Base-by-base conservation (phyloP, 2,329 filamentous ascomycete species). In the Colletotrichum incanum region DNA sequence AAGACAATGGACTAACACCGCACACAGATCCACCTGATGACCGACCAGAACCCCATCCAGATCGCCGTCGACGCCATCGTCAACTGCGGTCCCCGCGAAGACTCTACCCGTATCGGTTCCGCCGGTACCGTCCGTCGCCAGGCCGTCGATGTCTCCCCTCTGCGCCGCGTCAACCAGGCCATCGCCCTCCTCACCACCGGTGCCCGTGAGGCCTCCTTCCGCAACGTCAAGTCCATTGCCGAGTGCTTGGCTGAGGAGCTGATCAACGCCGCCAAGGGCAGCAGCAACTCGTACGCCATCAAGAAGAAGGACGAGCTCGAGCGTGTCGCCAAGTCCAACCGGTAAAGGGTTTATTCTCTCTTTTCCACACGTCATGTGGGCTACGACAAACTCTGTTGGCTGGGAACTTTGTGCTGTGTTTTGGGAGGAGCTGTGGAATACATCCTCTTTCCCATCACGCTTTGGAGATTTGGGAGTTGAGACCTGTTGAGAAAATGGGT, bases 251-350 rank as follows among this genome's bases (percentile, higher is more conserved):
- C 96, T 85, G 97, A 99, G 90, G 96, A 99, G 93, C 92, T 99
- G 86, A 98, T 99, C 93, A 99, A 99, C 92, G 97, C 97, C 85
- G 97, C 97, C 87, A 99, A 99, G 94, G 96, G 96, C 84, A 97
- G 93, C 93, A 97, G 94, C 90, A 99, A 99, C 95, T 98, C 95
- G 80, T 99, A 98, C 87, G 96, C 97, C 83, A 99, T 99, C 93
- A 99, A 99, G 95, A 99, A 99, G 95, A 99, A 99, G 96, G 96
- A 99, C 88, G 97, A 99, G 93, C 89, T 99, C 90, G 96, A 99
- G 93, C 96, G 96, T 96, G 96, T 99, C 82, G 96, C 96, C 89
- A 99, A 99, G 94, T 94, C 92, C 92, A 99, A 99, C 93, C 94
- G 96, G 93, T 99, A 98, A 95, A 95, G 79, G 83, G 78, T 80